Conservation (phyloP, 1,284 basidiomycete species). For the Trametes versicolor region DNA sequence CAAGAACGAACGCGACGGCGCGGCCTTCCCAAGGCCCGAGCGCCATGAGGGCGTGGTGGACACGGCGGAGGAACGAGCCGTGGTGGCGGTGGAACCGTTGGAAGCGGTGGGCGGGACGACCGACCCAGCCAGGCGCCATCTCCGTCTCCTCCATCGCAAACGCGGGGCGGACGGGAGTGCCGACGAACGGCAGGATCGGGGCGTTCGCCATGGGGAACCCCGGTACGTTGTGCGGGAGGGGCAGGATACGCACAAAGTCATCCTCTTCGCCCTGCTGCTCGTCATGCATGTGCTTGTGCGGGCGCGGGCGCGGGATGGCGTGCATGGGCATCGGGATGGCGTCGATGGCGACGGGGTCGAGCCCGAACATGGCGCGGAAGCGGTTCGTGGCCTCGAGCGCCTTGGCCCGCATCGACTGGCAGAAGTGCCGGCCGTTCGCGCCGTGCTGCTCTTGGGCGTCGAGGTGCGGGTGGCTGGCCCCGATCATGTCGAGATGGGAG, state of each 20-base stretch:
- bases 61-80: constrained; percentile 61
- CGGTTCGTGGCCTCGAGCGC: constrained; percentile 56
- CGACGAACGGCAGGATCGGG: constrained; percentile 48
- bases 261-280: not conserved
- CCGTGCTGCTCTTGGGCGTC: constrained; percentile 11
- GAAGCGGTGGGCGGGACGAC: constrained; percentile 40
- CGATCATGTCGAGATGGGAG: constrained; percentile 22
- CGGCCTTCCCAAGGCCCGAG: constrained; percentile 85
- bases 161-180: constrained; percentile 42
- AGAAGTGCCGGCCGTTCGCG: constrained; percentile 30
- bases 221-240: constrained; percentile 1
- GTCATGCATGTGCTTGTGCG: too few species aligned
- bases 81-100: constrained; percentile 40
- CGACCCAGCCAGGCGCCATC: constrained; percentile 2
- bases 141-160: constrained; percentile 23
- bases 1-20: constrained; percentile 80
- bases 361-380: constrained; percentile 59
- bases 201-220: not conserved
- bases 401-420: constrained; percentile 50
- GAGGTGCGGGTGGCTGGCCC: constrained; percentile 7
- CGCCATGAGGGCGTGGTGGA: constrained; percentile 69
- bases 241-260: constrained; percentile 22
- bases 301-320: not conserved
- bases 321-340: constrained; percentile 1
- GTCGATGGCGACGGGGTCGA: constrained; percentile 49